These are phyloP conservation scores for Lentinula sp. DNA, from an alignment of 768 basidiomycete species.

Conservation along the genomic window DNA sequence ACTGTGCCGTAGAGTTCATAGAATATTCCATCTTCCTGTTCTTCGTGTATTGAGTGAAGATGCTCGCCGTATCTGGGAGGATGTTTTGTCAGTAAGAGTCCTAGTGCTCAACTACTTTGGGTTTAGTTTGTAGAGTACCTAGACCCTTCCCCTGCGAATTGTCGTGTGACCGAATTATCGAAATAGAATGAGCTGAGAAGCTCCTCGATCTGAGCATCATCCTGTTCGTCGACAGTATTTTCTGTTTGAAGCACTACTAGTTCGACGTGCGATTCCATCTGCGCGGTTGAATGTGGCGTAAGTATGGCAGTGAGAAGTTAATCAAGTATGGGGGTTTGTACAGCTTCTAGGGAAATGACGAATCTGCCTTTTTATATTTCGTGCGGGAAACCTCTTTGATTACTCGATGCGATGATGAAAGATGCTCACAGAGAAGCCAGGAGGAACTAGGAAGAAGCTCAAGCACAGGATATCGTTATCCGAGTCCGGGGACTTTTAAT, in stretches of 20 bases:
- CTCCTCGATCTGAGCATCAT: conserved; percentile 4
- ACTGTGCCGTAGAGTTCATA: conserved; percentile 2
- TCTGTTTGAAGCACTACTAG: not conserved
- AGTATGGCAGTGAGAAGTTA: not conserved
- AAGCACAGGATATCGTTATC: not conserved
- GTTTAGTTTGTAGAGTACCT: not conserved
- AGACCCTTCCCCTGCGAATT: not conserved
- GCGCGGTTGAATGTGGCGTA: not conserved
- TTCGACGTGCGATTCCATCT: not conserved
- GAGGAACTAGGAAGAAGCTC: not conserved
- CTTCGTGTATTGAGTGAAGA: not conserved
- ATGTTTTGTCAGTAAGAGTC: not conserved
- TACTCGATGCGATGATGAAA: too few species aligned
- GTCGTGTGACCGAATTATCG: not conserved
- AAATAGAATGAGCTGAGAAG: conserved; percentile 6
- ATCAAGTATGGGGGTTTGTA: not conserved
- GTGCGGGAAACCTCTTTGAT: not conserved
- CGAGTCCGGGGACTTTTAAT: not conserved
- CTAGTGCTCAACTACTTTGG: too few species aligned
- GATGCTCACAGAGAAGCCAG: too few species aligned
- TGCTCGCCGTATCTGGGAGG: not conserved
- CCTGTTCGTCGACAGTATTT: not conserved
- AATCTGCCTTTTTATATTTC: not conserved
- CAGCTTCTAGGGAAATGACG: not conserved
- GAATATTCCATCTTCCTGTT: not conserved